phyloP scores from a whole-genome alignment of 2,329 filamentous ascomycete species.

The Trichoderma hamatum region DNA sequence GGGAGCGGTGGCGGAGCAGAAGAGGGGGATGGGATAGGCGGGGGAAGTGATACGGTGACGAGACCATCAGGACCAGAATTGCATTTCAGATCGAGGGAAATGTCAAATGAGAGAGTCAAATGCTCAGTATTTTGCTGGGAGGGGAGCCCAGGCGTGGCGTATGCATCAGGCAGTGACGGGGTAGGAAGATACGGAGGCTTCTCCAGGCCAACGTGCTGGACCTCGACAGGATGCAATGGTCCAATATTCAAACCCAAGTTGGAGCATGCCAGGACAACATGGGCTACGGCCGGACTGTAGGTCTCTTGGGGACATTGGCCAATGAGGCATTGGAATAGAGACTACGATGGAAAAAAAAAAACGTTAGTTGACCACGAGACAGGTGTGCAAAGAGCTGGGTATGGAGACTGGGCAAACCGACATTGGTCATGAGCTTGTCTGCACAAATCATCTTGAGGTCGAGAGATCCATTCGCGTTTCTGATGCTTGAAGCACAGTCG shows the following conservation, averaged over 20 bases:
- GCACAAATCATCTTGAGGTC: slow-evolving; percentile 30
- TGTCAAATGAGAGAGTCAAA: slow-evolving; percentile 30
- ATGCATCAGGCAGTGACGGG: slow-evolving; percentile 11
- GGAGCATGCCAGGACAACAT: slow-evolving; percentile 36
- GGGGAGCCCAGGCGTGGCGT: background rate
- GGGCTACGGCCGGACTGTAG: slow-evolving; percentile 39
- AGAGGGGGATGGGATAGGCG: background rate
- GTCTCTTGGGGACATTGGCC: slow-evolving; percentile 33
- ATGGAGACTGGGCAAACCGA: background rate
- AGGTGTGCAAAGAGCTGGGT: background rate
- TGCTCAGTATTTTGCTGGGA: background rate
- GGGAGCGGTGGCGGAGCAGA: background rate
- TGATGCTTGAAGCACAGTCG: slow-evolving; percentile 31
- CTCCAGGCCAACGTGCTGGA: slow-evolving; percentile 29
- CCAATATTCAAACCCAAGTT: slow-evolving; percentile 35
- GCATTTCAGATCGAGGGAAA: slow-evolving; percentile 37
- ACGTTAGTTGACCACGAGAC: background rate
- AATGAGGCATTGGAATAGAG: slow-evolving; percentile 40
- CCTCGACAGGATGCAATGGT: slow-evolving; percentile 38
- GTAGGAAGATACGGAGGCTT: slow-evolving; percentile 26
- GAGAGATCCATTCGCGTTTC: slow-evolving; percentile 27
- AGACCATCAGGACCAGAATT: slow-evolving; percentile 40
- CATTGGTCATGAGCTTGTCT: slow-evolving; percentile 28
- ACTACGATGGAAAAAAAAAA: slow-evolving; percentile 29
- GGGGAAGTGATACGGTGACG: slow-evolving; percentile 31